Base-by-base conservation (phyloP, 306 rosid genomes). In the Mimosa bimucronata region DNA sequence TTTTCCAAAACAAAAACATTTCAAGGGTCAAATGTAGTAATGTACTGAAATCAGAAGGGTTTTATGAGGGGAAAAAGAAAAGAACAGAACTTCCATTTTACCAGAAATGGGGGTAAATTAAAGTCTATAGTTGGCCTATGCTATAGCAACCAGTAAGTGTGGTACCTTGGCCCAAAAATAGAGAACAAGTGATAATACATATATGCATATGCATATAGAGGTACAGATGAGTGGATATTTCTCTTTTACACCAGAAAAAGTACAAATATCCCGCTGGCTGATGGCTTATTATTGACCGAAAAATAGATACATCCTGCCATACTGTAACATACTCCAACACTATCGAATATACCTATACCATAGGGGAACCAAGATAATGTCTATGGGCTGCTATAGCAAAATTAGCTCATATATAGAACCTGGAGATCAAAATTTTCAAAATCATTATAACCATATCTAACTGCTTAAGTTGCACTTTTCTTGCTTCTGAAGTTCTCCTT, bases 401-500 rank as follows among this genome's bases (percentile, higher is more conserved):
- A 42, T 69, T 21, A 14, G 55, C 74, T 15, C 14, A 42, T 60
- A 70, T 15, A 29, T 38, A 71, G 75, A 21, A 34, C 71, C 38
- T 28, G 38, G 40, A 28, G 30, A 30, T 29, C 45, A 72, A 48
- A 50, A 44, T 60, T 25, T 73, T 64, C 66, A 71, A 23, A 60
- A 11, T 28, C 40, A 60, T 41, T 38, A 67, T 31, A 57, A 23
- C 55, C n/a, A 82, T 58, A 28, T 25, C 74, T 44, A 57, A 42
- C 58, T 40, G 44, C 62, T 80, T 85, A 95, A 46, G 81, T 92
- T 9, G 89, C 85, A 72, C 5, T 89, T 83, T 91, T 96, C 90
- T 88, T 93, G 92, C 78, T 96, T 81, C 99, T 90, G 81, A 96
- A 93, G 84, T 37, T 93, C 89, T 96, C 99, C 93, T 89, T 96